Evolutionary conservation across 495 filamentous ascomycete genomes (phyloP), one percentile per base, ranked within the genome.

Genomic region (Astrothelium subdiscretum): DNA sequence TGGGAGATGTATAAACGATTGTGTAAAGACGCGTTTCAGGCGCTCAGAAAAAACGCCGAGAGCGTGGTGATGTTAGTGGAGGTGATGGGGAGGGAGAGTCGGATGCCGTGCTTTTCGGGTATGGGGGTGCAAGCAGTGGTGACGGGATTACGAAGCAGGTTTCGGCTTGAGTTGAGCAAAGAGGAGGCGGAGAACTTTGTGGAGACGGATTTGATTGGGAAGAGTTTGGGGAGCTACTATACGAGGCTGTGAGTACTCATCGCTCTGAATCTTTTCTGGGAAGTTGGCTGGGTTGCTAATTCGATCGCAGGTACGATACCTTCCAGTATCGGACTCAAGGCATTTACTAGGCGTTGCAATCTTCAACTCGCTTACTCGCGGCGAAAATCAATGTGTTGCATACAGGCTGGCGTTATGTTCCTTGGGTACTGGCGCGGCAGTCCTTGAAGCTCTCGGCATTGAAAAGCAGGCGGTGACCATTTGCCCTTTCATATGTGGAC

Each of bases 271-370:
- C 20, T 10, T 54, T 20, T 29, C 24, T 1, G 48, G 12, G 24
- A 29, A 10, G 11, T 29, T 54, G 48, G 20, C 8, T 54, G 6
- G 42, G 58, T 68, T 64, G 58, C 24, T 11, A 29, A 27, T 15
- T 8, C 12, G 59, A 60, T 57, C 64, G 61, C 59, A 86, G 83
- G 72, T 90, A 90, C 73, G 87, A 90, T 72, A 88, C 87, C 63
- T 90, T 88, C 73, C 87, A 90, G 69, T 90, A 90, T 73, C 78
- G 87, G 59, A 88, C 87, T 3, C 87, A 90, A 72, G 87, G 87
- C 69, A 90, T 90, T 71, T 90, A 90, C 70, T 89, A 64, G 68
- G 59, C 27, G 48, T 54, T 54, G n/a, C 35, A 38, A 3, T 10
- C n/a, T 18, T 48, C 43, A 20, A 0, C 2, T 48, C 35, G n/a